phyloP scores from a whole-genome alignment of 1,284 basidiomycete genomes.

The Hemileia vastatrix region DNA sequence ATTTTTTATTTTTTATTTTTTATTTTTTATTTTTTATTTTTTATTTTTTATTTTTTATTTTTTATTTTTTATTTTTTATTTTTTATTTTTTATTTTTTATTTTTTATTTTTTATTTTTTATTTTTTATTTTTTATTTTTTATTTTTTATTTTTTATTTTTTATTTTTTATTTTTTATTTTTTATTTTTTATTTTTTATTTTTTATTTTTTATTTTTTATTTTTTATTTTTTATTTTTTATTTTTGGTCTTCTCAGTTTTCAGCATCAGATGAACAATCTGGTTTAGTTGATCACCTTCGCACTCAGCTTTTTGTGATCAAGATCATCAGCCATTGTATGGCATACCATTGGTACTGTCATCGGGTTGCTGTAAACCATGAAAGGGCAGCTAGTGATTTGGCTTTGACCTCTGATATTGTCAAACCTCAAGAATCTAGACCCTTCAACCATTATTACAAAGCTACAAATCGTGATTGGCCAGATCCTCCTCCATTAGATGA shows the following conservation, averaged over 20 bases:
- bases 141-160: slow-evolving; percentile 62
- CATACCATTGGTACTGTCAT: slow-evolving; percentile 58
- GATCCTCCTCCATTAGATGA: slow-evolving; percentile 75
- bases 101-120: slow-evolving; percentile 45
- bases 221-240: slow-evolving; percentile 49
- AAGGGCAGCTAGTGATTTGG: slow-evolving; percentile 30
- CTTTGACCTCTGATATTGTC: slow-evolving; percentile 26
- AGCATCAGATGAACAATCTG: slow-evolving; percentile 45
- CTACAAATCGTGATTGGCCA: slow-evolving; percentile 51
- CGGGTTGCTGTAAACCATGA: slow-evolving; percentile 30
- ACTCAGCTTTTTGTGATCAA: slow-evolving; percentile 83
- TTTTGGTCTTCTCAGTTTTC: no score
- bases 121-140: slow-evolving; percentile 65
- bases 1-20: no score
- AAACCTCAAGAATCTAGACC: slow-evolving; percentile 41
- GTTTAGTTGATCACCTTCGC: slow-evolving; percentile 63
- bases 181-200: slow-evolving; percentile 12
- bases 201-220: slow-evolving; percentile 46
- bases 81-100: not conserved
- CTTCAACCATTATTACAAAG: not conserved
- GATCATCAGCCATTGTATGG: slow-evolving; percentile 63
- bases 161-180: slow-evolving; percentile 52
- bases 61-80: not conserved
- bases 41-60: no score
- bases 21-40: no score